These are phyloP conservation scores for Verticillium alfalfae DNA, from an alignment of 2,329 filamentous ascomycete species.

Conservation along the genomic window DNA sequence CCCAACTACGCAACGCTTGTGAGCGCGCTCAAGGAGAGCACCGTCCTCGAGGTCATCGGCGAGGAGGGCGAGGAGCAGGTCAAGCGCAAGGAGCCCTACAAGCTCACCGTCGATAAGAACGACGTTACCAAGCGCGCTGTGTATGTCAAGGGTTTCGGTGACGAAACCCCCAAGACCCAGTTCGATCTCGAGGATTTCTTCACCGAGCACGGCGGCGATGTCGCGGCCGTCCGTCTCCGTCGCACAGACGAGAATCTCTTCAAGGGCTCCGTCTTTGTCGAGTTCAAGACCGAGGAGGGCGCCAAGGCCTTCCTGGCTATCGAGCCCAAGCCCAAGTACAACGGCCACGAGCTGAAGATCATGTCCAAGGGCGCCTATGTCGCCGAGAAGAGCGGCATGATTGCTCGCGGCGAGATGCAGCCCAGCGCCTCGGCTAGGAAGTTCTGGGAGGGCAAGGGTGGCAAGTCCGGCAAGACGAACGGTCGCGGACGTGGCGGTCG, in stretches of 20 bases:
- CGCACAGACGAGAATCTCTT: constrained; percentile 68
- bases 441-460: constrained; percentile 45
- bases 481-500: constrained; percentile 26
- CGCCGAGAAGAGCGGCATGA: constrained; percentile 68
- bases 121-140: constrained; percentile 68
- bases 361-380: constrained; percentile 88
- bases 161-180: constrained; percentile 77
- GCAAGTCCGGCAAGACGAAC: constrained; percentile 9
- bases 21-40: constrained; percentile 74
- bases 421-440: constrained; percentile 41
- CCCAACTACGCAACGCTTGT: constrained; percentile 81
- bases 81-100: constrained; percentile 70
- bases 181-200: constrained; percentile 95
- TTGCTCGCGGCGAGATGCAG: constrained; percentile 63
- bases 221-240: constrained; percentile 81
- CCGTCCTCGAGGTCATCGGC: constrained; percentile 66
- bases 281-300: constrained; percentile 75
- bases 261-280: constrained; percentile 96
- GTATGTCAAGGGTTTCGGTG: constrained; percentile 92
- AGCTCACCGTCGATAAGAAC: constrained; percentile 53
- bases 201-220: constrained; percentile 63
- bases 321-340: constrained; percentile 78
- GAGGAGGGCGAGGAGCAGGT: constrained; percentile 66
- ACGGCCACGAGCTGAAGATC: constrained; percentile 72
- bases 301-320: constrained; percentile 75